Conservation (phyloP, 495 filamentous ascomycete species). For the Articulospora tetracladia region DNA sequence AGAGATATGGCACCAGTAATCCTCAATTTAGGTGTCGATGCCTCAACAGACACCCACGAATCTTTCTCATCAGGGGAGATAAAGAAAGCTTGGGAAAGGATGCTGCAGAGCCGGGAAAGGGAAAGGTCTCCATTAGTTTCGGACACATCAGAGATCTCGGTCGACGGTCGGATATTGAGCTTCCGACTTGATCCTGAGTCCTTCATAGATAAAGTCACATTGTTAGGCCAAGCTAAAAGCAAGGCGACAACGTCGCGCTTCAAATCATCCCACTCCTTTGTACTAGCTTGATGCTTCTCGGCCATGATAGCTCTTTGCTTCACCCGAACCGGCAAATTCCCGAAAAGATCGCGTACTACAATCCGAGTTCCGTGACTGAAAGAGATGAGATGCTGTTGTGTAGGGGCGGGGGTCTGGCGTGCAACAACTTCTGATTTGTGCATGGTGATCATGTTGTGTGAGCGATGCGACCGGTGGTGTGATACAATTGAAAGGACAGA, state of each 20-base stretch:
- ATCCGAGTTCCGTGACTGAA: slow-evolving; percentile 73
- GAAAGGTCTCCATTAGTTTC: neutral
- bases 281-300: slow-evolving; percentile 34
- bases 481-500: slow-evolving; percentile 80
- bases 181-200: slow-evolving; percentile 29
- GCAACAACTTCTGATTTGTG: slow-evolving; percentile 69
- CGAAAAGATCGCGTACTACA: slow-evolving; percentile 82
- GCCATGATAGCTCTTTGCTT: slow-evolving; percentile 62
- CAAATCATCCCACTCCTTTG: slow-evolving; percentile 63
- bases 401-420: slow-evolving; percentile 60
- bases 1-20: slow-evolving; percentile 69
- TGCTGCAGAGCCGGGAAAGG: slow-evolving; percentile 38
- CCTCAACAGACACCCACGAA: slow-evolving; percentile 66
- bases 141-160: neutral
- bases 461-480: slow-evolving; percentile 56
- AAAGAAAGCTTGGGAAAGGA: slow-evolving; percentile 63
- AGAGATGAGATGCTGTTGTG: slow-evolving; percentile 52
- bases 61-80: slow-evolving; percentile 44
- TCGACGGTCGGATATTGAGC: slow-evolving; percentile 3
- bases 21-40: slow-evolving; percentile 52
- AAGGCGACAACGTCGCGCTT: slow-evolving; percentile 55
- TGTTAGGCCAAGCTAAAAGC: slow-evolving; percentile 58
- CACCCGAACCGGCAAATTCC: slow-evolving; percentile 94
- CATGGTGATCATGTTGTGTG: slow-evolving; percentile 66
- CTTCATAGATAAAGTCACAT: slow-evolving; percentile 40